phyloP scores from a whole-genome alignment of 2,329 filamentous ascomycete genomes.

The Aspergillus clavatus region DNA sequence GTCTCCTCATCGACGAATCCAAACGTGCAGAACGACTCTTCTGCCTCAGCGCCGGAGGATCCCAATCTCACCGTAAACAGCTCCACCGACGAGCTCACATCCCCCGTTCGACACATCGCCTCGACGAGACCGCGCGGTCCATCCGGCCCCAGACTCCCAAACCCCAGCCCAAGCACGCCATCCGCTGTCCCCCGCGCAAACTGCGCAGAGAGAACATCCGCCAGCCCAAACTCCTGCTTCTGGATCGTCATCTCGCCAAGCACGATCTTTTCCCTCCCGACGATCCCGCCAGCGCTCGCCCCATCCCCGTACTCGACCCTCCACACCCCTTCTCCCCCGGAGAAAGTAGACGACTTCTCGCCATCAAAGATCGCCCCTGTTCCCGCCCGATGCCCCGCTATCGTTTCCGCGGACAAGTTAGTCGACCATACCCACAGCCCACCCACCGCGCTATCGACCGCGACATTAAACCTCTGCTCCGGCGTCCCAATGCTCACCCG shows the following conservation, averaged over 20 bases:
- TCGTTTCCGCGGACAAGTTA: conserved; percentile 40
- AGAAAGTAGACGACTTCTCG: conserved; percentile 57
- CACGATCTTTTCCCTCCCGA: conserved; percentile 59
- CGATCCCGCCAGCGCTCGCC: conserved; percentile 60
- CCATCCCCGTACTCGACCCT: conserved; percentile 64
- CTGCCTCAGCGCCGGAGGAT: conserved; percentile 46
- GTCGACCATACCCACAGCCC: conserved; percentile 65
- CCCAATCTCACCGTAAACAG: conserved; percentile 64
- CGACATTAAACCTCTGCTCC: conserved; percentile 55
- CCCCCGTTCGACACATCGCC: conserved; percentile 60
- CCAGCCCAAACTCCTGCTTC: conserved; percentile 61
- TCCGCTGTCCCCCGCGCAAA: conserved; percentile 57
- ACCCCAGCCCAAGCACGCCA: conserved; percentile 64
- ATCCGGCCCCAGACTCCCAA: conserved; percentile 60
- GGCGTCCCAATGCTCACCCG: conserved; percentile 62
- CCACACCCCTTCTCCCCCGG: conserved; percentile 53
- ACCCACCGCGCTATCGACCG: conserved; percentile 67
- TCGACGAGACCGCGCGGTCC: conserved; percentile 58
- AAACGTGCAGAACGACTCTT: conserved; percentile 64
- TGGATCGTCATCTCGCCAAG: conserved; percentile 59
- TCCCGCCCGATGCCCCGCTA: conserved; percentile 16
- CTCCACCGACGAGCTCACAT: conserved; percentile 50
- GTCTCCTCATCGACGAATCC: conserved; percentile 65
- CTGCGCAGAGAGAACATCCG: conserved; percentile 53
- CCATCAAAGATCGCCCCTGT: conserved; percentile 57